Base-by-base conservation (phyloP, 2,329 filamentous ascomycete genomes). In the Aureobasidium sp. region DNA sequence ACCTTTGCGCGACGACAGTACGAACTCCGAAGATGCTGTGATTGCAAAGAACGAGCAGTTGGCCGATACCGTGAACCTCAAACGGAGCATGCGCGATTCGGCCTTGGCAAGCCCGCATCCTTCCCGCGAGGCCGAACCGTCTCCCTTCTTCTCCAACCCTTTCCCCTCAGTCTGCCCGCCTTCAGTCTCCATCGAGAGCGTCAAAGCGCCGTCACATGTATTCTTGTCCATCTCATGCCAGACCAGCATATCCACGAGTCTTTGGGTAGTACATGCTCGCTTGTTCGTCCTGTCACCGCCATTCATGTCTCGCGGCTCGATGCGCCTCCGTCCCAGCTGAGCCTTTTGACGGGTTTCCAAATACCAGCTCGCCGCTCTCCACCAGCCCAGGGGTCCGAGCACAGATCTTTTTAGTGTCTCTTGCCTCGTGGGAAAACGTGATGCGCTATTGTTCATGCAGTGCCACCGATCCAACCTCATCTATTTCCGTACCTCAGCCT, bases 391-490 rank as follows among this genome's bases (percentile, higher is more conserved):
- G 27, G 54, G 54, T 17, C 42, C 42, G 54, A 58, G 54, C 54
- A 48, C 54, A 48, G 29, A 48, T 48, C 57, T 49, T 22, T 48
- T 40, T 47, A 17, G 50, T 54, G 50, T 54, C 50, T 42, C 37
- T 54, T 53, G 59, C 39, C 49, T 54, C 48, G 59, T 54, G 48
- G 49, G 29, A 61, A 31, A 49, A 49, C 24, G 39, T 45, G 22
- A 60, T 60, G 57, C 57, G 31, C 57, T 50, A 49, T 60, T 50
- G 17, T 60, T 60, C 45, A 60, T 48, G 60, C 42, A 42, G 39
- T 54, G 42, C 50, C 42, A 42, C 39, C 42, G 49, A 58, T 39
- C 29, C 60, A 15, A 54, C 5, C 42, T 53, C 42, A n/a, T 61
- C 61, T 59, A 62, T 62, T 62, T 57, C 33, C 27, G 44, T 39